Evolutionary conservation across 2,329 filamentous ascomycete species (phyloP).

Genomic region (Cyclaneusma minus): DNA sequence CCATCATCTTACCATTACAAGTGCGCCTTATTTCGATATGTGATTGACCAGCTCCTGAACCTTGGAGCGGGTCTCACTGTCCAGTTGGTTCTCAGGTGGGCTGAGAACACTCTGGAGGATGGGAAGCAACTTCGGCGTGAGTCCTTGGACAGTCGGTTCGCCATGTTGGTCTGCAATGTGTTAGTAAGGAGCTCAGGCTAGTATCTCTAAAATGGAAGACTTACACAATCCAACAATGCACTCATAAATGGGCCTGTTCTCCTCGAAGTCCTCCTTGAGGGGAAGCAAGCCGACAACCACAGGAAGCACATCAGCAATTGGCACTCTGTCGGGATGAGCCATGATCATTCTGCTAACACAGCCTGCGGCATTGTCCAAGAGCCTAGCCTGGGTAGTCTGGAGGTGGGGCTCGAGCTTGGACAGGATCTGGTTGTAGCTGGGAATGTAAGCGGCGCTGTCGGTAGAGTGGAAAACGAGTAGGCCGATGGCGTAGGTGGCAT

Average conservation of each 20-base stretch:
- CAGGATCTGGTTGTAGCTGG: conserved; percentile 64
- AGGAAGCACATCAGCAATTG: conserved; percentile 68
- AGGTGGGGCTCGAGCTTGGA: conserved; percentile 76
- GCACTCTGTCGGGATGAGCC: conserved; percentile 69
- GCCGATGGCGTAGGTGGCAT: conserved; percentile 83
- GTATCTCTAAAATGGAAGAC: conserved; percentile 22
- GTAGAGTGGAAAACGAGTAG: conserved; percentile 71
- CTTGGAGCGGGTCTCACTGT: conserved; percentile 51
- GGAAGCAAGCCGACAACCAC: conserved; percentile 66
- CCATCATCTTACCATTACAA: too few species aligned
- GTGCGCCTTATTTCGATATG: too few species aligned
- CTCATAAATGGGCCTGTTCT: conserved; percentile 86
- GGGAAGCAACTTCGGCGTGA: conserved; percentile 53
- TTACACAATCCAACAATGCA: conserved; percentile 79
- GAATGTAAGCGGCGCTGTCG: conserved; percentile 53
- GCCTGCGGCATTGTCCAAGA: conserved; percentile 85
- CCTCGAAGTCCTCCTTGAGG: conserved; percentile 84
- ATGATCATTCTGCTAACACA: conserved; percentile 87
- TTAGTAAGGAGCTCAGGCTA: conserved; percentile 3
- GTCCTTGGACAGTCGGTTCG: conserved; percentile 52
- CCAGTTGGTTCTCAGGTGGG: conserved; percentile 60
- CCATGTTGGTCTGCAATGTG: conserved; percentile 40
- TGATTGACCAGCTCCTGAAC: conserved; percentile 45
- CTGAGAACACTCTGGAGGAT: conserved; percentile 60
- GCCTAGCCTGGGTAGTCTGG: conserved; percentile 58